These are phyloP conservation scores for Kondoa subrosea DNA, from an alignment of 768 basidiomycete species.

Conservation along the genomic window DNA sequence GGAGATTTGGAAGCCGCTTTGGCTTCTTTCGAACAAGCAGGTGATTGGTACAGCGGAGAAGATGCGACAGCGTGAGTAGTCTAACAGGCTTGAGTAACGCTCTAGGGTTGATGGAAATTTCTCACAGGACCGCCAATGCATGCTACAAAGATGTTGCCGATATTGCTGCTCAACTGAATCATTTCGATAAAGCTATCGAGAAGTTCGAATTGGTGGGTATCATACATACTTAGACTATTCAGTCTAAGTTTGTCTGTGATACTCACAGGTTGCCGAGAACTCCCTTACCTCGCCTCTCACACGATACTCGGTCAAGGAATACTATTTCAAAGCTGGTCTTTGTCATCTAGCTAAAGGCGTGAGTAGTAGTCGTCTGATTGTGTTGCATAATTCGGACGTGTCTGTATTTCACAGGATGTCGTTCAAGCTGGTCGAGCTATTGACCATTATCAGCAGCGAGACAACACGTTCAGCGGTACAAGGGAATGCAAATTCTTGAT, in stretches of 20 bases:
- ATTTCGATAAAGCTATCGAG: conserved; percentile 67
- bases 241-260: neutral
- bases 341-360: conserved; percentile 80
- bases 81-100: too few relatives aligned
- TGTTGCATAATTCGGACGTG: neutral
- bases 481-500: conserved; percentile 80
- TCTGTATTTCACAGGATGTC: conserved; percentile 45
- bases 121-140: conserved; percentile 46
- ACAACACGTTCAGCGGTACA: conserved; percentile 68
- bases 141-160: conserved; percentile 96
- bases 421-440: conserved; percentile 68
- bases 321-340: conserved; percentile 72
- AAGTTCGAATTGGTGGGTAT: conserved; percentile 40
- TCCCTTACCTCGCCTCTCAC: conserved; percentile 57
- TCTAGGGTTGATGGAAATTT: too few relatives aligned
- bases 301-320: conserved; percentile 98
- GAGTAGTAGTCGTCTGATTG: conserved; percentile 29
- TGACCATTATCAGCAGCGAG: conserved; percentile 58
- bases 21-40: conserved; percentile 71
- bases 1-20: conserved; percentile 35
- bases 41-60: conserved; percentile 94
- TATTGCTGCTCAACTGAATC: conserved; percentile 70
- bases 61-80: conserved; percentile 75
- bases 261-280: conserved; percentile 10
- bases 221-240: too few relatives aligned